phyloP scores from a whole-genome alignment of 192 early-diverging fungal genomes.

The Backusella liffmaniae region DNA sequence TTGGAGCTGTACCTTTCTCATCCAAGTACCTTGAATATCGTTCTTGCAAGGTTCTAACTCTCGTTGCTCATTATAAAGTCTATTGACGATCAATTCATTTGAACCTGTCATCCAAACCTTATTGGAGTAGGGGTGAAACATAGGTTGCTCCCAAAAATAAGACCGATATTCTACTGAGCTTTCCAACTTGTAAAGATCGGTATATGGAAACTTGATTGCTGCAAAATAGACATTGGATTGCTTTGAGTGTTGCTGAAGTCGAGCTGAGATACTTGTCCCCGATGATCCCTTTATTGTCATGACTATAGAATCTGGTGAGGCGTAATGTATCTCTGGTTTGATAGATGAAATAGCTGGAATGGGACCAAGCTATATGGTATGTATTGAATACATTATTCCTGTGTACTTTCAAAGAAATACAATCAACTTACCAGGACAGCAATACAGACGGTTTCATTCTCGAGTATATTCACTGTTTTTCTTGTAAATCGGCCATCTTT shows the following conservation, averaged over 20 bases:
- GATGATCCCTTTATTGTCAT: slow-evolving; percentile 14
- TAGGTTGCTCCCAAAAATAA: slow-evolving; percentile 26
- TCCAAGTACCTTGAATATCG: slow-evolving; percentile 15
- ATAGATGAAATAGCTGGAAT: slow-evolving; percentile 14
- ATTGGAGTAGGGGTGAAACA: slow-evolving; percentile 14
- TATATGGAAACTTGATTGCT: slow-evolving; percentile 10
- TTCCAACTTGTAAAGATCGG: slow-evolving; percentile 7
- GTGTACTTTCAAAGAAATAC: neutral
- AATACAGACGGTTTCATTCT: neutral
- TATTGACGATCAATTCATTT: slow-evolving; percentile 5
- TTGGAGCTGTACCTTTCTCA: neutral
- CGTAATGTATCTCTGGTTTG: slow-evolving; percentile 1
- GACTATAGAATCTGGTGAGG: slow-evolving; percentile 17
- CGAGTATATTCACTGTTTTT: neutral
- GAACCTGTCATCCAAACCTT: slow-evolving; percentile 15
- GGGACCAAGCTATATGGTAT: slow-evolving; percentile 8
- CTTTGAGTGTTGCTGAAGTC: slow-evolving; percentile 11
- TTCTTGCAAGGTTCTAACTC: neutral
- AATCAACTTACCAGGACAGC: neutral
- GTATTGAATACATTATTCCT: neutral
- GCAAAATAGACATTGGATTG: slow-evolving; percentile 28
- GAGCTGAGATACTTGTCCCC: slow-evolving; percentile 1
- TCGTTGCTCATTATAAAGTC: neutral
- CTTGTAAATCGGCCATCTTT: neutral
- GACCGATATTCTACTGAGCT: slow-evolving; percentile 24